Evolutionary conservation across 495 filamentous ascomycete species (phyloP).

Genomic region (Paragyromitra xinjiangensis): DNA sequence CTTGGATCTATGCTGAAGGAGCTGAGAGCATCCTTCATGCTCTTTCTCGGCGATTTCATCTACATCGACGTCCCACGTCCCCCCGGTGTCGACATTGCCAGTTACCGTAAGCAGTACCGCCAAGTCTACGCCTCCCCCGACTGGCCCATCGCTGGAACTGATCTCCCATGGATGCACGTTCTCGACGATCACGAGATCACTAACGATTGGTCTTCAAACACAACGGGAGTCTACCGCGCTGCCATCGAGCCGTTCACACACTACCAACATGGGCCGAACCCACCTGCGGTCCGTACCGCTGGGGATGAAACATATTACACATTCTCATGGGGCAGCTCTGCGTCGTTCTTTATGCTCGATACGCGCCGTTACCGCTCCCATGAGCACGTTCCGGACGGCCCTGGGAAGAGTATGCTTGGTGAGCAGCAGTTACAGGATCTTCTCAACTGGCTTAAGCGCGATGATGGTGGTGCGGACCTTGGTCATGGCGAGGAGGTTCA

Average conservation of each 20-base stretch:
- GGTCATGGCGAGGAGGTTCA: slow-evolving; percentile 77
- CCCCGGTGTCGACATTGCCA: slow-evolving; percentile 73
- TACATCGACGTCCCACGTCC: slow-evolving; percentile 88
- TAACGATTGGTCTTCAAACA: slow-evolving; percentile 86
- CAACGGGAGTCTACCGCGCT: slow-evolving; percentile 73
- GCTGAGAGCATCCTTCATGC: slow-evolving; percentile 77
- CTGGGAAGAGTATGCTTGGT: slow-evolving; percentile 87
- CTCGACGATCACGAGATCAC: slow-evolving; percentile 95
- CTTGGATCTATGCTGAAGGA: slow-evolving; percentile 63
- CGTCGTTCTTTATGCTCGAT: slow-evolving; percentile 93
- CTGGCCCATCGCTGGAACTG: slow-evolving; percentile 72
- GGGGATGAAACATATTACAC: slow-evolving; percentile 79
- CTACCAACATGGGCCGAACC: slow-evolving; percentile 87
- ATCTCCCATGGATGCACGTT: slow-evolving; percentile 94
- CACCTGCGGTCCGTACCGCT: slow-evolving; percentile 67
- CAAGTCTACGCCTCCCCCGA: slow-evolving; percentile 93
- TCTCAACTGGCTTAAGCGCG: slow-evolving; percentile 71
- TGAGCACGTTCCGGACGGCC: slow-evolving; percentile 63
- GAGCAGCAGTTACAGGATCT: slow-evolving; percentile 78
- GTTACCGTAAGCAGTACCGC: slow-evolving; percentile 87
- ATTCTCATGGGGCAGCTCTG: slow-evolving; percentile 82
- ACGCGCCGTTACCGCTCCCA: slow-evolving; percentile 84
- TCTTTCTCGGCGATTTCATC: slow-evolving; percentile 99
- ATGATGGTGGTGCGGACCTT: slow-evolving; percentile 54
- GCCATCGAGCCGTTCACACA: slow-evolving; percentile 86